Evolutionary conservation across 495 filamentous ascomycete species (phyloP), one percentile per base, ranked within the genome.

Genomic region (Neurospora cerealis): DNA sequence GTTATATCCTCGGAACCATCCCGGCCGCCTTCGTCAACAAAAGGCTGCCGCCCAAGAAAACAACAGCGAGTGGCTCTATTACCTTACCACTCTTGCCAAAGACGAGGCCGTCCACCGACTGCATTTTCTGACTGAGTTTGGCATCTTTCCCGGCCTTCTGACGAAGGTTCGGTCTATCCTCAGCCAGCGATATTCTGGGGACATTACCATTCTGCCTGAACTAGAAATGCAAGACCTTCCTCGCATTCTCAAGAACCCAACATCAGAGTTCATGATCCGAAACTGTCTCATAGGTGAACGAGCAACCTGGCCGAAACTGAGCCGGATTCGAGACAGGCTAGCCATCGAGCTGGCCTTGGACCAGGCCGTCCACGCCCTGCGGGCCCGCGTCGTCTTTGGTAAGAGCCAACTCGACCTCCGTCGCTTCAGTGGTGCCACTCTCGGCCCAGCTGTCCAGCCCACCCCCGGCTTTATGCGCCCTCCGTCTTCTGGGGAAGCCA

Each of bases 201-300:
- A 98, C 81, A 97, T 98, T 80, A 98, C 92, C 69, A 97, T 98
- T 71, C 88, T 97, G 70, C 95, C 95, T 0, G 89, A 93, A 72
- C 91, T 97, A 70, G 86, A 88, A 3, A 90, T 91, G 40, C 84
- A 87, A 6, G 90, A 96, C 74, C 89, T 97, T 41, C 93, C 91
- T 4, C 86, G 87, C 21, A 91, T 97, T 41, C 81, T 98, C 32
- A 91, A 87, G 73, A 98, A 98, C 73, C 95, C 95, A n/a, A 96
- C 92, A 0, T 80, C 89, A 0, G 93, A 94, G n/a, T 97, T 96
- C 82, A 96, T 98, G 92, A 78, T 89, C 2, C 85, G 91, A 39
- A 90, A 93, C 36, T 92, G 91, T 76, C 80, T 93, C 13, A 86
- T 87, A 48, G 95, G 95, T 28, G 93, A 97, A 80, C 85, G 91